Percentiles rank a stretch among this genome's conserved stretches.
Conservation (phyloP, 2,329 filamentous ascomycete species). For the Aspergillus quadricinctus region DNA sequence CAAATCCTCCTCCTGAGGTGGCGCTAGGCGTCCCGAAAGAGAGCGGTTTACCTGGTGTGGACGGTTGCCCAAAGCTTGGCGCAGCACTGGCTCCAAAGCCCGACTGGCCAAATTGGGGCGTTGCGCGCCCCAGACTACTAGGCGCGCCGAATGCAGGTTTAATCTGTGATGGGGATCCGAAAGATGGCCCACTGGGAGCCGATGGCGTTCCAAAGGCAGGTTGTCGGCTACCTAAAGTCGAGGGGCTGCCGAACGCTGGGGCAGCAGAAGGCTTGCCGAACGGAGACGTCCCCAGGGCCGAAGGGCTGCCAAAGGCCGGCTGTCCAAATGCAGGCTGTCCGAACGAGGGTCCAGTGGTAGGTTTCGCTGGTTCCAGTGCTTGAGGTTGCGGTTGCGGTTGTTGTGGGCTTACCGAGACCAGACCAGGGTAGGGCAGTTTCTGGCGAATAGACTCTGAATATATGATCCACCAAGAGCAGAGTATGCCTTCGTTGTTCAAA, state of each 20-base stretch:
- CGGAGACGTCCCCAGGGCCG: conserved; percentile 30
- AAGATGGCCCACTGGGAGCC: conserved; percentile 24
- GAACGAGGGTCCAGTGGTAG: conserved; percentile 21
- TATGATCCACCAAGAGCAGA: conserved; percentile 86
- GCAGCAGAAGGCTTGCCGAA: conserved; percentile 19
- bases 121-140: conserved; percentile 27
- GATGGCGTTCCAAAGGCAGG: conserved; percentile 28
- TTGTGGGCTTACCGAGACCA: conserved; percentile 44
- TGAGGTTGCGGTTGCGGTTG: conserved; percentile 28
- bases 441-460: conserved; percentile 81
- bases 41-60: conserved; percentile 22
- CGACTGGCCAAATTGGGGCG: conserved; percentile 32
- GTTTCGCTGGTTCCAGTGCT: conserved; percentile 14
- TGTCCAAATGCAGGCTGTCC: conserved; percentile 14
- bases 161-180: conserved; percentile 31
- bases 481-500: conserved; percentile 81
- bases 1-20: conserved; percentile 30
- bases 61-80: conserved; percentile 30
- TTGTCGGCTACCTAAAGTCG: conserved; percentile 15
- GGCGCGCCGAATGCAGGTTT: conserved; percentile 32
- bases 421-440: conserved; percentile 67
- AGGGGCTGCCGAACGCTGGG: conserved; percentile 22
- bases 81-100: conserved; percentile 5
- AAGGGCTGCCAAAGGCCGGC: conserved; percentile 17
- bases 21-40: conserved; percentile 17